Conservation (phyloP, 108 stramenopile genomes). For the Discostella stelligeroides region DNA sequence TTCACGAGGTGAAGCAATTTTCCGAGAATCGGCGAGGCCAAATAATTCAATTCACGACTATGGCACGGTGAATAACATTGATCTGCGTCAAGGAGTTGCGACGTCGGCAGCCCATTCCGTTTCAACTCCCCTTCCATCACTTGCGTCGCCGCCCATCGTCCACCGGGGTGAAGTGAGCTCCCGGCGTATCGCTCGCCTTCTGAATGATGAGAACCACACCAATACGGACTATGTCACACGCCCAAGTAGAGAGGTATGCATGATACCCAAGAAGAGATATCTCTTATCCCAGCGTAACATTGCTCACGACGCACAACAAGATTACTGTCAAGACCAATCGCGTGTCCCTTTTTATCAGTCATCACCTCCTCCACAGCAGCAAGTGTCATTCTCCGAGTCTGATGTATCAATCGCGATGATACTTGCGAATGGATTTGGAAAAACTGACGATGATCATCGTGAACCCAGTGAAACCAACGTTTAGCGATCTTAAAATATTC, state of each 20-base stretch:
- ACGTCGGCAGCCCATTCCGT: background rate
- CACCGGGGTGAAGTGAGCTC: conserved; percentile 6
- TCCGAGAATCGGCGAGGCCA: too few relatives aligned
- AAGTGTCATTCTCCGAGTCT: conserved; percentile 26
- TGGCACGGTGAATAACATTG: too few relatives aligned
- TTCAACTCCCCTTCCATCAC: background rate
- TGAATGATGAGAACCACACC: background rate
- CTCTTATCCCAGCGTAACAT: conserved; percentile 13
- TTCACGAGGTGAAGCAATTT: background rate
- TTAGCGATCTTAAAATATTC: background rate
- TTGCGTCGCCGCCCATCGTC: conserved; percentile 8
- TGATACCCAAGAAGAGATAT: conserved; percentile 38
- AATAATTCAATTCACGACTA: background rate
- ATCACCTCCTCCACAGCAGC: conserved; percentile 3
- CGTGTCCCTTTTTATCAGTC: background rate
- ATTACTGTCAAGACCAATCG: conserved; percentile 1
- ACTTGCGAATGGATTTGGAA: conserved; percentile 45
- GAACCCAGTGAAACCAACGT: background rate
- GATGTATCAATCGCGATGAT: conserved; percentile 51
- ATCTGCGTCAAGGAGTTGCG: background rate
- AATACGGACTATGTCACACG: background rate
- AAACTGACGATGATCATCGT: background rate
- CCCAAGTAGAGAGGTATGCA: conserved; percentile 11
- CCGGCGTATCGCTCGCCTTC: background rate
- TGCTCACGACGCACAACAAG: background rate